Evolutionary conservation across 2,329 filamentous ascomycete species (phyloP).

Genomic region (Tolypocladium paradoxum): DNA sequence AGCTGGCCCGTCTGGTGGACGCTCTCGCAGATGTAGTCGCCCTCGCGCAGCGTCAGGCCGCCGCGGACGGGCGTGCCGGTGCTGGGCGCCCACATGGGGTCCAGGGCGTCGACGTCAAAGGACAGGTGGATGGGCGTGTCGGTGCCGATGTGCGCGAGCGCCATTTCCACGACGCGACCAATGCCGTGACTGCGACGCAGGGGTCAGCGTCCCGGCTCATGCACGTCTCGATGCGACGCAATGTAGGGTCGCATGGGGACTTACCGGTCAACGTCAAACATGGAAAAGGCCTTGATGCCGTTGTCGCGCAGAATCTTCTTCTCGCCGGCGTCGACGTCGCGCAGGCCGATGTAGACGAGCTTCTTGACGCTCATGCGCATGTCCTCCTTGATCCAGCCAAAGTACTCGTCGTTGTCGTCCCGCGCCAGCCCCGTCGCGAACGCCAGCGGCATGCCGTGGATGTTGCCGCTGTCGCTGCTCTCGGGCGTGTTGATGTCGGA

Average conservation of each 20-base stretch:
- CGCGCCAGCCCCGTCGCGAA: slow-evolving; percentile 80
- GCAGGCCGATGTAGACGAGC: slow-evolving; percentile 90
- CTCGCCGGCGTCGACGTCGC: slow-evolving; percentile 88
- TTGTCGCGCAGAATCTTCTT: slow-evolving; percentile 84
- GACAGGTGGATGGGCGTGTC: slow-evolving; percentile 96
- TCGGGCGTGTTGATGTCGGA: slow-evolving; percentile 97
- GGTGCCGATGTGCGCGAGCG: slow-evolving; percentile 84
- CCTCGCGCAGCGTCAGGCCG: slow-evolving; percentile 85
- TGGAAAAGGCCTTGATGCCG: slow-evolving; percentile 90
- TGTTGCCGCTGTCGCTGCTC: slow-evolving; percentile 79
- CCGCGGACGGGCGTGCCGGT: slow-evolving; percentile 93
- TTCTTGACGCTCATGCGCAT: slow-evolving; percentile 64
- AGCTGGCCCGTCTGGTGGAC: slow-evolving; percentile 72
- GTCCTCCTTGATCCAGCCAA: slow-evolving; percentile 78
- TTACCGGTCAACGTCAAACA: slow-evolving; percentile 93
- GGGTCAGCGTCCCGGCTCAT: neutral
- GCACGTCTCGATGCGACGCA: neutral
- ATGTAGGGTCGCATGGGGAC: slow-evolving; percentile 10
- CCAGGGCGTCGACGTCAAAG: slow-evolving; percentile 93
- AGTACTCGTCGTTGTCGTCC: slow-evolving; percentile 66
- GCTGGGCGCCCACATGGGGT: slow-evolving; percentile 91
- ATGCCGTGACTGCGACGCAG: slow-evolving; percentile 62
- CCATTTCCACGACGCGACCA: slow-evolving; percentile 94
- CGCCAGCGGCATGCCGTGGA: slow-evolving; percentile 95
- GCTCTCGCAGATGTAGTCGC: slow-evolving; percentile 90